Percentiles rank a stretch among this genome's conserved stretches.
These are phyloP conservation scores for Alternaria consortialis DNA, from an alignment of 2,329 filamentous ascomycete species.

Conservation along the genomic window DNA sequence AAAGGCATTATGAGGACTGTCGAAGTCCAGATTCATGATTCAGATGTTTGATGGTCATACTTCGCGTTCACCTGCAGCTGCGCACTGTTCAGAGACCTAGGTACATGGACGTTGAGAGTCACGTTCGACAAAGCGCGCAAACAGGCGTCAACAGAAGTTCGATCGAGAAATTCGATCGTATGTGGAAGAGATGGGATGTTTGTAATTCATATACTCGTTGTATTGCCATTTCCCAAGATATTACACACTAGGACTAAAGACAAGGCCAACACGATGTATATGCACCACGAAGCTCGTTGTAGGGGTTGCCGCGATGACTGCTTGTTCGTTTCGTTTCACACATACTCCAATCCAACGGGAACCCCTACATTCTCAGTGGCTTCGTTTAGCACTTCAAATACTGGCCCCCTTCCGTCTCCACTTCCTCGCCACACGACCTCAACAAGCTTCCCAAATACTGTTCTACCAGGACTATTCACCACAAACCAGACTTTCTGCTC, in stretches of 20 bases:
- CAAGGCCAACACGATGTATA: no score
- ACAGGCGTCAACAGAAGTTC: not conserved
- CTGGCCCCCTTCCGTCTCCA: conserved; percentile 5
- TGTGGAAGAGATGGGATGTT: not conserved
- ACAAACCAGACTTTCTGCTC: conserved; percentile 19
- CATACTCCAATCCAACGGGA: conserved; percentile 22
- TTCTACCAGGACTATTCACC: conserved; percentile 11
- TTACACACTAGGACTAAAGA: no score
- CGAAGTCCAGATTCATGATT: not conserved
- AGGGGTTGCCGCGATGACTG: no score
- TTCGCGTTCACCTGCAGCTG: not conserved
- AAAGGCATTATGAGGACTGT: not conserved
- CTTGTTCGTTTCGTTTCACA: not conserved
- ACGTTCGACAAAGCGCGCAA: not conserved
- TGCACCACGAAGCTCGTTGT: no score
- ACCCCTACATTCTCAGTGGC: conserved; percentile 16
- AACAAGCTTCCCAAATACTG: conserved; percentile 23
- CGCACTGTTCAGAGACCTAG: not conserved
- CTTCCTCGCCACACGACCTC: conserved; percentile 16
- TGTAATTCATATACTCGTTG: no score
- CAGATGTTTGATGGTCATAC: not conserved
- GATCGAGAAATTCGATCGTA: not conserved
- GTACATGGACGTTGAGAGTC: not conserved
- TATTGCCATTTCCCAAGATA: no score
- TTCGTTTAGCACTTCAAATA: conserved; percentile 16